Conservation (phyloP, 1,284 basidiomycete genomes). For the Trichosporon asahii region DNA sequence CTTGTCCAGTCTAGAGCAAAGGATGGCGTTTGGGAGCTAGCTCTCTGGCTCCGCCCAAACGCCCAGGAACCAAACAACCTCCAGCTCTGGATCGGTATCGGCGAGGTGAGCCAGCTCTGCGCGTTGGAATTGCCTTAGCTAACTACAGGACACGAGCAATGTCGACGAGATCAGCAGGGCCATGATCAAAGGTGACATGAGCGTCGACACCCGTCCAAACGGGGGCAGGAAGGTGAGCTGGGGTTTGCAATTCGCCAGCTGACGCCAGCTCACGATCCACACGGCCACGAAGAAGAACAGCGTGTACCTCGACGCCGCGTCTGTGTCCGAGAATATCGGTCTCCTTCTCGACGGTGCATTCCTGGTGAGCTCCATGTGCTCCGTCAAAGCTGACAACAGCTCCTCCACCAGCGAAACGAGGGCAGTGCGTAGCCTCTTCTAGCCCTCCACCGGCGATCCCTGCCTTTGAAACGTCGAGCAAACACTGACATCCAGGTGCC, state of each 20-base stretch:
- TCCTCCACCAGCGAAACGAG: neutral
- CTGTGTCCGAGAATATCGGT: neutral
- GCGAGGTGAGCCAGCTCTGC: neutral
- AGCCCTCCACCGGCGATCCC: neutral
- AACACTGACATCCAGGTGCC: neutral
- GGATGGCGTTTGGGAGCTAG: constrained; percentile 15
- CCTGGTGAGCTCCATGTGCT: constrained; percentile 7
- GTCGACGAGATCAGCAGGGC: constrained; percentile 15
- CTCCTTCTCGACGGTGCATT: constrained; percentile 13
- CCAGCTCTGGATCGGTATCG: neutral
- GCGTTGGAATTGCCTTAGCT: neutral
- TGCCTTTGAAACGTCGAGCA: neutral
- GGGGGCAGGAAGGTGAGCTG: constrained; percentile 18
- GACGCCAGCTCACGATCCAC: constrained; percentile 20
- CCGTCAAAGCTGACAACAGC: neutral
- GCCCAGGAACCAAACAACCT: constrained; percentile 2
- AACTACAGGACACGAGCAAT: constrained; percentile 14
- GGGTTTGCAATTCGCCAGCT: neutral
- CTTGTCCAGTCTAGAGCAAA: constrained; percentile 14
- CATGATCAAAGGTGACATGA: constrained; percentile 17
- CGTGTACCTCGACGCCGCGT: constrained; percentile 11
- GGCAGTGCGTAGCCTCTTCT: neutral
- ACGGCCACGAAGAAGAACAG: neutral
- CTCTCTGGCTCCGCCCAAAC: constrained; percentile 11
- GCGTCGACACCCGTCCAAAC: constrained; percentile 11